These are phyloP conservation scores for Colletotrichum sp. DNA, from an alignment of 2,329 filamentous ascomycete genomes.

Conservation along the genomic window DNA sequence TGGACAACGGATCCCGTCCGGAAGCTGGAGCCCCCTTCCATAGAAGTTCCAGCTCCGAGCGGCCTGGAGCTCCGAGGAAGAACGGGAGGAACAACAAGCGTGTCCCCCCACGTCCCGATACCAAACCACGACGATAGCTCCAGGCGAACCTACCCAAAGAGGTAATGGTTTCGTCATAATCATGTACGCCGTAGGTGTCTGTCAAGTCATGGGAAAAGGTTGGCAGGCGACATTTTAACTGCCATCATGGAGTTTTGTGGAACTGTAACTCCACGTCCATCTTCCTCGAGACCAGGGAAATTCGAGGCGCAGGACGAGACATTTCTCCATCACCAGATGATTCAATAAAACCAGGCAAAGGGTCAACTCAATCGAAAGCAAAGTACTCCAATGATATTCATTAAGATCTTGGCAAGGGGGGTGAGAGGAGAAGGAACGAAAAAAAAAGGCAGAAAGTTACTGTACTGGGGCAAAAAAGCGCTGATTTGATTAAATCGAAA, in stretches of 20 bases:
- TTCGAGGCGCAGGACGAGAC: neutral
- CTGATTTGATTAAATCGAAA: conserved; percentile 19
- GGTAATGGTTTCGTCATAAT: neutral
- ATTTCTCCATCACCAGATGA: neutral
- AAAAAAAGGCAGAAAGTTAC: neutral
- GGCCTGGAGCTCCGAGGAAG: neutral
- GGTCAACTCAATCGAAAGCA: neutral
- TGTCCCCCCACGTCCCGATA: neutral
- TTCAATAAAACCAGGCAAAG: neutral
- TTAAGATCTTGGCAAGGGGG: neutral
- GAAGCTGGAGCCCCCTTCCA: conserved; percentile 8
- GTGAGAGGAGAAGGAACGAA: neutral
- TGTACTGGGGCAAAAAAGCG: neutral
- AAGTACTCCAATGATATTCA: neutral
- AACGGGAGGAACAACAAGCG: neutral
- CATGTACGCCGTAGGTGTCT: neutral
- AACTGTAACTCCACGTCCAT: neutral
- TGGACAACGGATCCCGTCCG: conserved; percentile 8
- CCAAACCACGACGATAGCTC: neutral
- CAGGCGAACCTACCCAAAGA: neutral
- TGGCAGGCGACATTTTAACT: neutral
- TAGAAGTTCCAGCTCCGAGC: neutral
- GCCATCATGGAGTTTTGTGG: neutral
- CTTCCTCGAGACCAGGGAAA: neutral
- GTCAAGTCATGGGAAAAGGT: neutral